Evolutionary conservation across 192 early-diverging fungal species (phyloP).

Genomic region (Rhizophagus clarus): DNA sequence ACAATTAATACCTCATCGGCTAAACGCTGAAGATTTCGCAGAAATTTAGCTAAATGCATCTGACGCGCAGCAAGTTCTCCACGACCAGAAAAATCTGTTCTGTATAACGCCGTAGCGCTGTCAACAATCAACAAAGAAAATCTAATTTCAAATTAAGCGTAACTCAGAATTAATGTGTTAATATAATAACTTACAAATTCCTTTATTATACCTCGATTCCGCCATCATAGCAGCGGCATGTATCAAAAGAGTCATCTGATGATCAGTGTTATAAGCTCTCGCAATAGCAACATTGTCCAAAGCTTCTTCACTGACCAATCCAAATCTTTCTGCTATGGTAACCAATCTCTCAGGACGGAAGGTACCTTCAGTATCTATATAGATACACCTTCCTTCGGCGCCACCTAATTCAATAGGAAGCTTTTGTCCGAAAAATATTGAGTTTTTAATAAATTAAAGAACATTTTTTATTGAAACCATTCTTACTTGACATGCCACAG

Average conservation of each 20-base stretch:
- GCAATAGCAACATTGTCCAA: constrained; percentile 95
- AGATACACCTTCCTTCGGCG: constrained; percentile 92
- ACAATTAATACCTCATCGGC: constrained; percentile 78
- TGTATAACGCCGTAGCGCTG: constrained; percentile 88
- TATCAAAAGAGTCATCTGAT: constrained; percentile 82
- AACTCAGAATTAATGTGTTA: constrained; percentile 24
- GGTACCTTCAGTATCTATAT: constrained; percentile 97
- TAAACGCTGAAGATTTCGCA: constrained; percentile 80
- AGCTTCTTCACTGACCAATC: constrained; percentile 78
- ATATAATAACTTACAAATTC: too few species aligned
- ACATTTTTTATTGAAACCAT: neutral
- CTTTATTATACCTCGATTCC: constrained; percentile 60
- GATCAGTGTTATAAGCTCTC: constrained; percentile 94
- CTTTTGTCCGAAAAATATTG: constrained; percentile 26
- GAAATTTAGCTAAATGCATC: constrained; percentile 90
- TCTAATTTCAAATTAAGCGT: constrained; percentile 37
- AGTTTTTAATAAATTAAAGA: constrained; percentile 6
- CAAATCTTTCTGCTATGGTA: constrained; percentile 80
- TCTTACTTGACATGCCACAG: constrained; percentile 89
- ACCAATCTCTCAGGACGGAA: constrained; percentile 91
- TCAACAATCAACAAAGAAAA: constrained; percentile 91
- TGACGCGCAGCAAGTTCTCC: constrained; percentile 95
- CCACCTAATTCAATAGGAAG: constrained; percentile 88
- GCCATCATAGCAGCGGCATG: constrained; percentile 92
- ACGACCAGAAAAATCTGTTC: constrained; percentile 96